Base-by-base conservation (phyloP, 78 protist species). In the Dictyostelium purpureum region DNA sequence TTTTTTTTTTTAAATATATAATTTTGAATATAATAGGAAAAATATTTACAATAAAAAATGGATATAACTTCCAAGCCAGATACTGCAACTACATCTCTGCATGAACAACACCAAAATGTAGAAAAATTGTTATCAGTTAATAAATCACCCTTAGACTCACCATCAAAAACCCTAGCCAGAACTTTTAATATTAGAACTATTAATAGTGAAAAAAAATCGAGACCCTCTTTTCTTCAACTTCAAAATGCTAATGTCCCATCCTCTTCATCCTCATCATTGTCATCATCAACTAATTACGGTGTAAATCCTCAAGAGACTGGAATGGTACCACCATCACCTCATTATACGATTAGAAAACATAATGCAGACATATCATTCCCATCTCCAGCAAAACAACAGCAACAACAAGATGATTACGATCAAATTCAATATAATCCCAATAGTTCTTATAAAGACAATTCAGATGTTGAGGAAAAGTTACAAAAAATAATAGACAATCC, bases 71-170 rank as follows among this genome's bases (percentile, higher is more conserved):
- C n/a, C n/a, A n/a, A n/a, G n/a, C n/a, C n/a, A n/a, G n/a, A n/a
- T n/a, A n/a, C n/a, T n/a, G n/a, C n/a, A n/a, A n/a, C n/a, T n/a
- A n/a, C n/a, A n/a, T n/a, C n/a, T n/a, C n/a, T n/a, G n/a, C n/a
- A n/a, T n/a, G n/a, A n/a, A n/a, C n/a, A n/a, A n/a, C n/a, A n/a
- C n/a, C n/a, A n/a, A n/a, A n/a, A n/a, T n/a, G n/a, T n/a, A n/a
- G n/a, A n/a, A n/a, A n/a, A n/a, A n/a, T n/a, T n/a, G n/a, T n/a
- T n/a, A n/a, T n/a, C n/a, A n/a, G n/a, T n/a, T 9, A 31, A 21
- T 2, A 69, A 11, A n/a, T 69, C 76, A 40, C 76, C 76, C 2
- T 69, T 40, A n/a, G 76, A 69, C n/a, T 69, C 76, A 38, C 76
- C 76, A 1, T 69, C 76, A 1, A 69, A 69, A 24, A 57, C 21